These are phyloP conservation scores for Verticillium alfalfae DNA, from an alignment of 2,329 filamentous ascomycete species.

Conservation along the genomic window DNA sequence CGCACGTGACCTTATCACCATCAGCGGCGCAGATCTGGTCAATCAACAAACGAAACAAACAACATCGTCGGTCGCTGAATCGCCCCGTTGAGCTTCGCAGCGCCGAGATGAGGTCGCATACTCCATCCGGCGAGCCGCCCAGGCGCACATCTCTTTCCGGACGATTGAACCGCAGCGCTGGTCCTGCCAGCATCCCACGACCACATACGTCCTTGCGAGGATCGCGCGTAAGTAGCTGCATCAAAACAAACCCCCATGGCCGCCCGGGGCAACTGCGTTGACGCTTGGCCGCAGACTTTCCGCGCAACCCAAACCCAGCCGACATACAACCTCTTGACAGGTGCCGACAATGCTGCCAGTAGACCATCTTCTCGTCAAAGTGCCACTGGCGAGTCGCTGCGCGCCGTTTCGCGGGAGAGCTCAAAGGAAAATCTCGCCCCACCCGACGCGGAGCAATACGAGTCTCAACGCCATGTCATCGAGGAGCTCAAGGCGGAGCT, in stretches of 20 bases:
- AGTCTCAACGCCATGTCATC: conserved; percentile 48
- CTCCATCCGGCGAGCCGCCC: conserved; percentile 18
- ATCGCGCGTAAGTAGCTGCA: conserved; percentile 29
- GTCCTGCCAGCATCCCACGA: conserved; percentile 27
- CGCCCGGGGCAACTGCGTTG: background rate
- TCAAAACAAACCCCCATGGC: conserved; percentile 1
- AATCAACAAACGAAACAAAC: conserved; percentile 4
- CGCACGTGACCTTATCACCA: conserved; percentile 8
- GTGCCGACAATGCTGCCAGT: conserved; percentile 29
- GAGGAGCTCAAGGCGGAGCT: conserved; percentile 88
- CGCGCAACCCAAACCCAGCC: conserved; percentile 44
- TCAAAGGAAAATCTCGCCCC: conserved; percentile 56
- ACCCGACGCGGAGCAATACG: conserved; percentile 53
- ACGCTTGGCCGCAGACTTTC: background rate
- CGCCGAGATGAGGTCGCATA: conserved; percentile 19
- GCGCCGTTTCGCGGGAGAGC: conserved; percentile 48
- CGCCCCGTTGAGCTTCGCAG: background rate
- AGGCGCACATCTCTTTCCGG: conserved; percentile 22
- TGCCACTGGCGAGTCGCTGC: conserved; percentile 31
- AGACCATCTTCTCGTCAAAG: conserved; percentile 36
- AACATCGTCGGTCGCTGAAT: conserved; percentile 4
- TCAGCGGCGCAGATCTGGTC: background rate
- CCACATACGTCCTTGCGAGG: conserved; percentile 28
- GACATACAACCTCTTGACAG: conserved; percentile 54
- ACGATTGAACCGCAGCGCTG: conserved; percentile 28